Percentiles rank a stretch among this genome's conserved stretches.
phyloP scores from a whole-genome alignment of 192 early-diverging fungal genomes.

The Anaeromyces robustus region DNA sequence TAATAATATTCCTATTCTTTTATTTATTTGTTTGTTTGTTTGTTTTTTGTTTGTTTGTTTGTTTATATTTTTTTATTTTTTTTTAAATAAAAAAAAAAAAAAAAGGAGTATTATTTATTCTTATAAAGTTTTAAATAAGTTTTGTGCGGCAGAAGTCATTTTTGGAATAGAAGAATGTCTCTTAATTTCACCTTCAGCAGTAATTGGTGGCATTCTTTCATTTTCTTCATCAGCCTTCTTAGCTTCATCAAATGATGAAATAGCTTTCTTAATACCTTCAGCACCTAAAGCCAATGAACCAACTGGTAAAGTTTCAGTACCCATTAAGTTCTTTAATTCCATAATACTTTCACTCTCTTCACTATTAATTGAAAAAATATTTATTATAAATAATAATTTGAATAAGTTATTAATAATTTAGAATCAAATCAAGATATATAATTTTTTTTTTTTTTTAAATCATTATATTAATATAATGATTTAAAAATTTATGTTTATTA shows the following conservation, averaged over 20 bases:
- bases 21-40: too few relatives aligned
- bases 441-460: too few relatives aligned
- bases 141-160: neutral
- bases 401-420: too few relatives aligned
- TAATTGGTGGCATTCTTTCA: constrained; percentile 68
- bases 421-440: too few relatives aligned
- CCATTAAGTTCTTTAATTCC: constrained; percentile 81
- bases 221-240: constrained; percentile 81
- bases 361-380: constrained; percentile 6
- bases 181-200: neutral
- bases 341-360: constrained; percentile 80
- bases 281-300: constrained; percentile 78
- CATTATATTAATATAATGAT: constrained; percentile 1
- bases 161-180: neutral
- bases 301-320: constrained; percentile 65
- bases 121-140: neutral
- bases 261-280: constrained; percentile 82
- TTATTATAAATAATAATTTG: too few relatives aligned
- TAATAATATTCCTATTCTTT: too few relatives aligned
- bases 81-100: too few relatives aligned
- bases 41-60: too few relatives aligned
- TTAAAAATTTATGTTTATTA: neutral
- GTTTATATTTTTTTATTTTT: too few relatives aligned
- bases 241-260: constrained; percentile 84
- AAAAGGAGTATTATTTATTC: neutral